Percentiles rank a stretch among this genome's conserved stretches.
phyloP scores from a whole-genome alignment of 2,329 filamentous ascomycete species.

The Bipolaris zeicola region DNA sequence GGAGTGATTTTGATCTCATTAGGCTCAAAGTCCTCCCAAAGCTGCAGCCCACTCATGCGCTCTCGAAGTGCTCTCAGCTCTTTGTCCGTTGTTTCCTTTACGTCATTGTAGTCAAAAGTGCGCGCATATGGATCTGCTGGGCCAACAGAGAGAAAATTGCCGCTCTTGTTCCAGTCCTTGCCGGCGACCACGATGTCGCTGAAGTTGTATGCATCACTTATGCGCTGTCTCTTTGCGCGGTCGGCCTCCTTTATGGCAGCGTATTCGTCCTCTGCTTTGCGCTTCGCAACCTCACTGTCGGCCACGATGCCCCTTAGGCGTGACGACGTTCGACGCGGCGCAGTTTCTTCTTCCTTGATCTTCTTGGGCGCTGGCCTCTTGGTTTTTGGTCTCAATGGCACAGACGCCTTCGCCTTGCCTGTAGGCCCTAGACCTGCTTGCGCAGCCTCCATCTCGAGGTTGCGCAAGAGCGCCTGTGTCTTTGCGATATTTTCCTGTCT shows the following conservation, averaged over 20 bases:
- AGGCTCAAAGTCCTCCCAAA: slow-evolving; percentile 85
- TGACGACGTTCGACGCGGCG: slow-evolving; percentile 65
- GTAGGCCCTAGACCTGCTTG: slow-evolving; percentile 70
- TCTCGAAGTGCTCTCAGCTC: slow-evolving; percentile 74
- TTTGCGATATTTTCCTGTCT: slow-evolving; percentile 85
- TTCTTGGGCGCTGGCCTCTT: slow-evolving; percentile 50
- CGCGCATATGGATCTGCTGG: slow-evolving; percentile 78
- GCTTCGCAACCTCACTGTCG: slow-evolving; percentile 69
- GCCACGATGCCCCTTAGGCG: slow-evolving; percentile 67
- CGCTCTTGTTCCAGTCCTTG: slow-evolving; percentile 71
- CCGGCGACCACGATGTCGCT: slow-evolving; percentile 81
- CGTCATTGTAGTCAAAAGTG: slow-evolving; percentile 85
- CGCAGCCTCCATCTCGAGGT: slow-evolving; percentile 70
- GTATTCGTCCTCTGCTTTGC: slow-evolving; percentile 70
- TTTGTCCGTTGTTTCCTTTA: slow-evolving; percentile 78
- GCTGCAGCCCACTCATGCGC: slow-evolving; percentile 74
- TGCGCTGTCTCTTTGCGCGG: slow-evolving; percentile 65
- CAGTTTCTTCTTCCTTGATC: slow-evolving; percentile 64
- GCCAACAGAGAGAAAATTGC: slow-evolving; percentile 70
- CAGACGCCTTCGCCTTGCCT: slow-evolving; percentile 55
- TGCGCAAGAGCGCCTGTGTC: slow-evolving; percentile 80
- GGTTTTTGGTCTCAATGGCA: slow-evolving; percentile 53
- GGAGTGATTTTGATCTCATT: slow-evolving; percentile 56
- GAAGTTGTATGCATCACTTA: slow-evolving; percentile 72
- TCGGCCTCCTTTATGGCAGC: slow-evolving; percentile 63